Evolutionary conservation across 2,329 filamentous ascomycete genomes (phyloP), one percentile per base, ranked within the genome.

Genomic region (Alternaria viburni): DNA sequence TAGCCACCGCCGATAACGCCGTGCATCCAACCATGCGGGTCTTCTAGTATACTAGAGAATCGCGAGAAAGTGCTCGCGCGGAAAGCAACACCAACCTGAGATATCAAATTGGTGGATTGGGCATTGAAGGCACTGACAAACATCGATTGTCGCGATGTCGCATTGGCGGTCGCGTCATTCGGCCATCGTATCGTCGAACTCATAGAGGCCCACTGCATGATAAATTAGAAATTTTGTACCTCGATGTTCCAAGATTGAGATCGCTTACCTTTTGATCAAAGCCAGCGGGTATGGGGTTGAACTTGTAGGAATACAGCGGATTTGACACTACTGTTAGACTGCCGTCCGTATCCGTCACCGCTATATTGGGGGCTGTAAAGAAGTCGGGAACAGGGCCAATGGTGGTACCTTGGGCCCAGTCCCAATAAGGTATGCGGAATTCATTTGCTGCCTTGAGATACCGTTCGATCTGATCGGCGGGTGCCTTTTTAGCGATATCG

Each of bases 1-100:
- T 65, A 74, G 12, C 70, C 70, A 2, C 71, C 71, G 3, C 73
- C 91, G 59, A 86, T 87, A 4, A 88, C 43, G 26, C 67, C 67
- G 49, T 79, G 77, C 10, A 79, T 62, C 65, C 66, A 70, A 7
- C 75, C 74, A 59, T 79, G 77, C 4, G 68, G 65, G 26, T 65
- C 59, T 58, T 76, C 74, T 1, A 72, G 23, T 3, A 54, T 58
- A 8, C 57, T 49, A 77, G 57, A 86, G 89, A 69, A 74, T 3
- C 45, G 44, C 5, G 56, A 57, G 26, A 67, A 67, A 11, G 25
- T 65, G 49, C 59, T 65, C 0, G 62, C 65, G 12, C 62, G 52
- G 13, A 65, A 67, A 6, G 55, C 57, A 6, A 59, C 28, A 5
- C 54, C 62, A 4, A 61, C 28, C n/a, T 60, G 52, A 11, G 47